Percentiles rank a stretch among this genome's conserved stretches.
These are phyloP conservation scores for Leishmania tropica DNA, from an alignment of 208 protist genomes.

Conservation along the genomic window DNA sequence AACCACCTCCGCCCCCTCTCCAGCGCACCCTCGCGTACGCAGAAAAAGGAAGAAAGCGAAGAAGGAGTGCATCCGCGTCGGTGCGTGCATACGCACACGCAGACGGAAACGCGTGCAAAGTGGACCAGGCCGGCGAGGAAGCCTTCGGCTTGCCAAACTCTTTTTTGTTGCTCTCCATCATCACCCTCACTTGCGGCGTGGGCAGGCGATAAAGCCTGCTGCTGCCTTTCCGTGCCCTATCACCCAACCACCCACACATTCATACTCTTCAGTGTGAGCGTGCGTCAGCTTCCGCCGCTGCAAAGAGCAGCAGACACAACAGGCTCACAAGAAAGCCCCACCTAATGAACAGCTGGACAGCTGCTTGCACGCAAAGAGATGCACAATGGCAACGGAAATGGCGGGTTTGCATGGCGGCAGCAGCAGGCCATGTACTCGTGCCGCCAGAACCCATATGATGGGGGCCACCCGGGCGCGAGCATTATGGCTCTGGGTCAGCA, in stretches of 20 bases:
- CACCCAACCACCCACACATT: neutral
- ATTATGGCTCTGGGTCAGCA: constrained; percentile 24
- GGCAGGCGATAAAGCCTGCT: neutral
- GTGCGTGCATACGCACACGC: neutral
- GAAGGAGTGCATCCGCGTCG: neutral
- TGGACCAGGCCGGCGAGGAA: neutral
- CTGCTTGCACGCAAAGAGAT: neutral
- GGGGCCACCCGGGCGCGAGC: constrained; percentile 9
- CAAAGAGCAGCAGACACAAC: neutral
- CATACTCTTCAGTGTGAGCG: neutral
- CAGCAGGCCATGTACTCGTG: constrained; percentile 19
- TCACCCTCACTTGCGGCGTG: neutral
- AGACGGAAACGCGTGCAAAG: neutral
- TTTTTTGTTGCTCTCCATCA: neutral
- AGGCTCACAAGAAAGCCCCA: neutral
- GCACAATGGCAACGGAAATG: neutral
- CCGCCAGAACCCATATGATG: neutral
- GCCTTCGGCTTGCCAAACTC: no score
- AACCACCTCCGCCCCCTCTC: neutral
- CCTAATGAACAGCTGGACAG: neutral
- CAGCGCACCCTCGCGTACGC: neutral
- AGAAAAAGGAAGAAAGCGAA: neutral
- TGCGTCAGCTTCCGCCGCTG: neutral
- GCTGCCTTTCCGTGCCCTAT: neutral
- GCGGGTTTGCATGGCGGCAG: neutral